Base-by-base conservation (phyloP, 176 grass and related monocot genomes). In the Phyllostachys edulis region DNA sequence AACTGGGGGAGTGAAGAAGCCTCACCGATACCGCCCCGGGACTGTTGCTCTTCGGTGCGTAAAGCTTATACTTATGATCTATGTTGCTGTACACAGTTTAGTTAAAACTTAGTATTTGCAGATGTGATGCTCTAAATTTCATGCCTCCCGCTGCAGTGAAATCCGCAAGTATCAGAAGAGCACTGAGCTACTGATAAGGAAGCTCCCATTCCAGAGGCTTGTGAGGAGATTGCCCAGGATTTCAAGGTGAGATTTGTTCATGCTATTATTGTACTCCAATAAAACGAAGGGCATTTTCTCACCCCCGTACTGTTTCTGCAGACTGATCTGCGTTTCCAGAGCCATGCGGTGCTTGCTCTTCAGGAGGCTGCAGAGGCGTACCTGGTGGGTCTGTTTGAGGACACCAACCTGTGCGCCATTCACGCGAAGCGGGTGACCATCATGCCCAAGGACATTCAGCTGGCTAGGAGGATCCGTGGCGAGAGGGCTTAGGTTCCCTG, bases 371-470 rank as follows among this genome's bases (percentile, higher is more conserved):
- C 91, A 5, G 91, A 92, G 66, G 91, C 91, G 0, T 92, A 92
- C 67, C 71, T 90, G 29, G 87, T 92, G 27, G 91, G 91, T 77
- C 84, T 92, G 39, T 92, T 92, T 2, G 91, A 92, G 91, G 91
- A 90, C 84, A 92, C 91, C n/a, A 92, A 92, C 50, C 76, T 92
- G 40, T 92, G 86, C 4, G 86, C 90, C 67, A 92, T 92, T 68
- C 90, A 92, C 10, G 90, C 90, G 42, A 92, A 92, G 87, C 88
- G 87, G 1, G 91, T 92, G 65, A 92, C 91, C 18, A 92, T 92
- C 56, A 92, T 92, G 91, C 91, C 91, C 45, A 92, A 90, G 84
- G 91, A 92, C 82, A 92, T 92, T 87, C 91, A 92, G 87, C 80
- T 90, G 64, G 91, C 91, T 18, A 71, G 84, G 87, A 90, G 91